Conservation (phyloP, 306 rosid species). For the Cucurbita maxima region DNA sequence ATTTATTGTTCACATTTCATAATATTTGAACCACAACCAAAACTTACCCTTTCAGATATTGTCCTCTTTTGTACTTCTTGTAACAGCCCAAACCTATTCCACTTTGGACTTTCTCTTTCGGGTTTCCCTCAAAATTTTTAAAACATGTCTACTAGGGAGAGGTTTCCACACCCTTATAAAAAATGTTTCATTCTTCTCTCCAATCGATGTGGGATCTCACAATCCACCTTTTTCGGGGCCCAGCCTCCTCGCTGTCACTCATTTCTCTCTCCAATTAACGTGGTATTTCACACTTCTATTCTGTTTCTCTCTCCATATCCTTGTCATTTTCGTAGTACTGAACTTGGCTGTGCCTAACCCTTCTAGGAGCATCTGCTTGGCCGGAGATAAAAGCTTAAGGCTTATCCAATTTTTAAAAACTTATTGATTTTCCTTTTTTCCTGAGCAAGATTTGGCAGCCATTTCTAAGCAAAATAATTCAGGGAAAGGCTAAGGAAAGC, state of each 20-base stretch:
- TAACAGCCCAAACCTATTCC: no score
- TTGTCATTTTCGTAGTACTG: neutral
- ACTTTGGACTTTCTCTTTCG: no score
- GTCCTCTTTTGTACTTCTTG: neutral
- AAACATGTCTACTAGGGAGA: no score
- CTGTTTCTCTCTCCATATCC: neutral
- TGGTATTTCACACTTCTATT: neutral
- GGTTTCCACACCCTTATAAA: no score
- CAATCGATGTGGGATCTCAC: no score
- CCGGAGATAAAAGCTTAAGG: slow-evolving; percentile 2
- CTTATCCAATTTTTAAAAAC: slow-evolving; percentile 1
- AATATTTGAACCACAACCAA: neutral
- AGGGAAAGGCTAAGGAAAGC: neutral
- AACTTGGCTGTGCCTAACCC: neutral
- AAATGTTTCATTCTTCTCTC: no score
- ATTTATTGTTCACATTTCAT: neutral
- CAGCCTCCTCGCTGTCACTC: no score
- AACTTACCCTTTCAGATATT: no score
- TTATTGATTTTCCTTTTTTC: neutral
- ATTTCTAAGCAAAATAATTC: neutral
- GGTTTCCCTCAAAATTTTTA: no score
- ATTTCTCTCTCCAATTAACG: no score
- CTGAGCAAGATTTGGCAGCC: slow-evolving; percentile 1
- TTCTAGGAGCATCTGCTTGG: neutral
- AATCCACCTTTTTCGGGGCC: no score